Evolutionary conservation across 805 yeast genomes (phyloP), one percentile per base, ranked within the genome.

Genomic region (Candida verbasci): DNA sequence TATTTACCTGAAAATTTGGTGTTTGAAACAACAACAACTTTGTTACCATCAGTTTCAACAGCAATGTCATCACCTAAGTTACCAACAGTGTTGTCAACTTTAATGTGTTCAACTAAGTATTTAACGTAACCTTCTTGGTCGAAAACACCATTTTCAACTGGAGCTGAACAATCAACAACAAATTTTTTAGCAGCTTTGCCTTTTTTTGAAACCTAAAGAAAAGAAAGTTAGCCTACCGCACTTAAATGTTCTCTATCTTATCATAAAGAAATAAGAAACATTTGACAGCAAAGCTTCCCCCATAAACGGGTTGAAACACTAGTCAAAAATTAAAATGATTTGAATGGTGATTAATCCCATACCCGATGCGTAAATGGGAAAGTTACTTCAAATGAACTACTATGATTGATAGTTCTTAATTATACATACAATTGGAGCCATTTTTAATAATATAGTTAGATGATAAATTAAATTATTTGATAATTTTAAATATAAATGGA

Each of bases 1-100:
- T 93, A 93, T 79, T 94, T 91, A 77, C 98, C 99, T 56, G 97
- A 89, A 93, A 93, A 91, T 77, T 87, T 83, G 73, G 95, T 73
- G 73, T 83, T 80, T 54, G 97, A 76, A 53, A 88, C 86, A 65
- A 93, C 87, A 66, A 86, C 82, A 67, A 86, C 80, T 76, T 83
- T 82, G 78, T 80, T 74, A 65, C 89, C 94, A 65, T 87, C 93
- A 62, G 77, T 73, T 17, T 87, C 73, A 53, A 91, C 87, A 50
- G 89, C 76, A 78, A 93, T 80, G 66, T 82, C 85, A 68, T 86
- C 89, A 76, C 96, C 96, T 66, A 93, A 83, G 91, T 88, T 86
- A 73, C 97, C 96, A 61, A 86, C 77, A 65, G 83, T 80, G 72
- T 91, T 89, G 52, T 93, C 99, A 65, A 93, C 91, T 83, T 93